These are phyloP conservation scores for Neurospora sublineolata DNA, from an alignment of 495 filamentous ascomycete species.

Conservation along the genomic window DNA sequence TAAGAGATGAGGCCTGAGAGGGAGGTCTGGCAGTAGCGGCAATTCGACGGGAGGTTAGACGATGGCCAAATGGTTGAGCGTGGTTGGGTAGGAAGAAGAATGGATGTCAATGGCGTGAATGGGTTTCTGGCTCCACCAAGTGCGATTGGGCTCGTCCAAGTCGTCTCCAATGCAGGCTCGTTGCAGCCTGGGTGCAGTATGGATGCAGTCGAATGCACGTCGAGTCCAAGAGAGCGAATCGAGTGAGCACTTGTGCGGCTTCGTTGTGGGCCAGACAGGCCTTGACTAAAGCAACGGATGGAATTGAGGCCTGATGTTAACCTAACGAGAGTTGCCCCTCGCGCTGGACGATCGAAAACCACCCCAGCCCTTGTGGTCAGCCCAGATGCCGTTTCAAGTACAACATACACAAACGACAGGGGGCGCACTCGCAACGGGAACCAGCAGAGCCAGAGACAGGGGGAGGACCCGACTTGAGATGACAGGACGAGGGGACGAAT, in stretches of 20 bases:
- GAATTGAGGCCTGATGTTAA: background rate
- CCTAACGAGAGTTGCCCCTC: background rate
- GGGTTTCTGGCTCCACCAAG: conserved; percentile 6
- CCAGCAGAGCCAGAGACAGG: background rate
- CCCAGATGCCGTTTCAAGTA: background rate
- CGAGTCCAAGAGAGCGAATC: background rate
- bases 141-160: conserved; percentile 19
- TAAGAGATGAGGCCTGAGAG: background rate
- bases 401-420: background rate
- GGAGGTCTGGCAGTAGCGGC: background rate
- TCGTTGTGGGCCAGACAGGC: background rate
- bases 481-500: background rate
- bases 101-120: background rate
- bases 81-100: conserved; percentile 18
- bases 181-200: background rate
- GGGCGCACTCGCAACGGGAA: background rate
- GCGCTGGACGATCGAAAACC: background rate
- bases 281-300: background rate
- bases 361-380: background rate
- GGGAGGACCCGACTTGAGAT: background rate
- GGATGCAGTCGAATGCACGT: background rate
- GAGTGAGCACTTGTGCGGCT: background rate
- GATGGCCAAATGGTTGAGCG: conserved; percentile 22
- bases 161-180: background rate
- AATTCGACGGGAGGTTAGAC: conserved; percentile 9